A percentile compares a stretch with the other conserved stretches of the same genome.
Conservation (phyloP, 192 early-diverging fungal genomes). For the Mortierella claussenii region DNA sequence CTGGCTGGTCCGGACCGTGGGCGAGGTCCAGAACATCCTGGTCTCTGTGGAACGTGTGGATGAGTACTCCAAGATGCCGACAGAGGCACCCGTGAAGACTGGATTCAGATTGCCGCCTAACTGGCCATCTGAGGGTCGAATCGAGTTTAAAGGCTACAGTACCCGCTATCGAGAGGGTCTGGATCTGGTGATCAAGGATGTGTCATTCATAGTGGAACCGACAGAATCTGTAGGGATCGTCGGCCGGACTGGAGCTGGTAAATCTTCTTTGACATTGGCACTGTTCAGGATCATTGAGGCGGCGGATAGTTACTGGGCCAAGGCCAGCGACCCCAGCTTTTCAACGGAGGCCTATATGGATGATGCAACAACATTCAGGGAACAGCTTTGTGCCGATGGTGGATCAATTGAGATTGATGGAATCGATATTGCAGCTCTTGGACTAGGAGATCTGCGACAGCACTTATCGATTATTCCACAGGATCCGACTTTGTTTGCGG, state of each 20-base stretch:
- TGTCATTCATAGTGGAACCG: constrained; percentile 60
- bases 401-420: constrained; percentile 71
- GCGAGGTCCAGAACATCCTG: constrained; percentile 79
- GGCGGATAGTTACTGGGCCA: constrained; percentile 42
- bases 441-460: constrained; percentile 61
- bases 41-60: constrained; percentile 84
- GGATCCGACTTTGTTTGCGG: constrained; percentile 74
- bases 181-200: constrained; percentile 78
- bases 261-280: constrained; percentile 59
- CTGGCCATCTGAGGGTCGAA: constrained; percentile 81
- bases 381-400: constrained; percentile 2
- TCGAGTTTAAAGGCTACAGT: constrained; percentile 79
- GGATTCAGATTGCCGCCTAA: constrained; percentile 56
- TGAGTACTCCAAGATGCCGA: constrained; percentile 82
- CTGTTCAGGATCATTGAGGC: constrained; percentile 62
- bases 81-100: constrained; percentile 81
- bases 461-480: constrained; percentile 82
- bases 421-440: constrained; percentile 56
- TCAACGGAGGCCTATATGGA: constrained; percentile 1
- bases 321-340: constrained; percentile 14
- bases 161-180: constrained; percentile 83
- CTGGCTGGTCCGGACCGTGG: constrained; percentile 75
- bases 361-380: neutral
- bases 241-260: constrained; percentile 61
- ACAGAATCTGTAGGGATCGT: constrained; percentile 82